Base-by-base conservation (phyloP, 164 flowering plant genomes). In the Tetracentron sinense region DNA sequence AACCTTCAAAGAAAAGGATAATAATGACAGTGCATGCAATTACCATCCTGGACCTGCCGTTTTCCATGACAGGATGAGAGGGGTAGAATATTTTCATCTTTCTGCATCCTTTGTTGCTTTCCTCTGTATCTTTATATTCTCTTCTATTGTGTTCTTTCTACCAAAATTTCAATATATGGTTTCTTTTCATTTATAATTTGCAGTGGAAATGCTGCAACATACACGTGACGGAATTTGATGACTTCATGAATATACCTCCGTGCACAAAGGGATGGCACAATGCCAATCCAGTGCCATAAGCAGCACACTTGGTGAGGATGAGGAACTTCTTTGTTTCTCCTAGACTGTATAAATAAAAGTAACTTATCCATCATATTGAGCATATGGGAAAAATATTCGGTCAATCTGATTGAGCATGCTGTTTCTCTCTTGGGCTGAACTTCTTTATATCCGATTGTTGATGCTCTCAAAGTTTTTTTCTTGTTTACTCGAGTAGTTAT, bases 201-300 rank as follows among this genome's bases (percentile, higher is more conserved):
- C 83, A 91, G 99, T 94, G 99, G 99, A 86, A 88, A 75, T 94
- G 99, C 71, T 91, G 99, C 42, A 86, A 89, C 62, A 62, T 86
- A 61, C 95, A 88, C 62, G 96, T 86, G 28, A 89, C 84, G 72
- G 99, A 94, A 71, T 94, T 94, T 35, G 96, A 94, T 2, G 99
- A 94, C 75, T 94, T 94, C 83, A 81, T 92, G 88, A 60, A 60
- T 56, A 89, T 94, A 69, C 88, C 96, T 21, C 97, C 99, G 0
- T 94, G 99, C 77, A 29, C 89, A 15, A 83, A 79, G 71, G 99
- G 99, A 58, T 94, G 99, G 99, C 97, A 94, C 74, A 82, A 75
- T 77, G 86, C 96, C 4, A 83, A 89, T 72, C 80, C 89, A 52
- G 66, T 42, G 20, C 68, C 80, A 2, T 88, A 61, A 75, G 33